Conservation (phyloP, 2,329 filamentous ascomycete species). For the Cryphonectria radicalis region DNA sequence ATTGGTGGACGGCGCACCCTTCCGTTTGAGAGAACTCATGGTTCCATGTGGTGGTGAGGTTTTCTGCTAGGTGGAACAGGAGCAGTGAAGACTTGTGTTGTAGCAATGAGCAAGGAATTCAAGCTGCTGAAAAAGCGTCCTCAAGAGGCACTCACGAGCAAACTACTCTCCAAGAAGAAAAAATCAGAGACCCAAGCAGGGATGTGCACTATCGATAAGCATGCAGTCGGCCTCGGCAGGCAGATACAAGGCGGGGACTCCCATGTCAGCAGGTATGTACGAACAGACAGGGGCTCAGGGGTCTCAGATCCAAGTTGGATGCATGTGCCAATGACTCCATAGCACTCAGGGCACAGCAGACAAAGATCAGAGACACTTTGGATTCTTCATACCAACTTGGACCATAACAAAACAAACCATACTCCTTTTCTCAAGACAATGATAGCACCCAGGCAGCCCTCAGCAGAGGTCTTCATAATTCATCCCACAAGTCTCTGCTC, state of each 20-base stretch:
- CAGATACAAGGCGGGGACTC: neutral
- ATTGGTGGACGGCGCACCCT: constrained; percentile 58
- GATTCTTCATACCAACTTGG: constrained; percentile 8
- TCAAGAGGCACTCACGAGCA: neutral
- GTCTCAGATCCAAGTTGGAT: neutral
- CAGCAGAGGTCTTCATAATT: neutral
- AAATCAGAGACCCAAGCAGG: constrained; percentile 22
- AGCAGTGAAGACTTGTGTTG: neutral
- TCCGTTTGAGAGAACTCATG: constrained; percentile 63
- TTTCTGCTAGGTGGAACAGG: neutral
- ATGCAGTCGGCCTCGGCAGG: constrained; percentile 6
- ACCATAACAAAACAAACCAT: constrained; percentile 4
- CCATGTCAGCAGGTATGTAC: neutral
- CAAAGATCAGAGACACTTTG: neutral
- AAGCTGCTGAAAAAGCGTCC: neutral
- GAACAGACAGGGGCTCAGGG: constrained; percentile 7
- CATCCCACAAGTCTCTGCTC: constrained; percentile 24
- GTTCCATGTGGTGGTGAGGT: constrained; percentile 34
- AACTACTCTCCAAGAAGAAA: constrained; percentile 7
- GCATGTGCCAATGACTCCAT: constrained; percentile 12
- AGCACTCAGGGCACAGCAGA: neutral
- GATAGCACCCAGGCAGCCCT: neutral
- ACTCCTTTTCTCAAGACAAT: neutral
- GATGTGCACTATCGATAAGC: constrained; percentile 32
- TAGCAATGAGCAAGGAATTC: neutral